Evolutionary conservation across 371 early-diverging fungal species (phyloP).

Genomic region (Choanephora cucurbitarum): DNA sequence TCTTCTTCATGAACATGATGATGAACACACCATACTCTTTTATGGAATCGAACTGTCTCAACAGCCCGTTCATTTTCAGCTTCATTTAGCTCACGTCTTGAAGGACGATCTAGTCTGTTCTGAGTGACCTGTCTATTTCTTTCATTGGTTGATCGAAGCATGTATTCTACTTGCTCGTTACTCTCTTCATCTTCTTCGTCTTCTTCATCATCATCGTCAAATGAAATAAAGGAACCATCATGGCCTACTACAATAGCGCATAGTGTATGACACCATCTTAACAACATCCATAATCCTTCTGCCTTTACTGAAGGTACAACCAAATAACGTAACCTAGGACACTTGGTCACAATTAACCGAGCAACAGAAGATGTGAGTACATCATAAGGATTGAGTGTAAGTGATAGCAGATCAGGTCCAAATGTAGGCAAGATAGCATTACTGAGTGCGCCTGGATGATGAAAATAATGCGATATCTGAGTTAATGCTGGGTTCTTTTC

Average conservation of each 20-base stretch:
- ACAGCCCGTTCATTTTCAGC: conserved; percentile 41
- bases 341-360: conserved; percentile 35
- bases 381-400: conserved; percentile 45
- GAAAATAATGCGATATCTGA: conserved; percentile 46
- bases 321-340: conserved; percentile 43
- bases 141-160: no score
- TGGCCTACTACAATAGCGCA: conserved; percentile 38
- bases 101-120: background rate
- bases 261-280: conserved; percentile 45
- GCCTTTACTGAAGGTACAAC: conserved; percentile 44
- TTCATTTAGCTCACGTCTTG: conserved; percentile 11
- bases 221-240: conserved; percentile 9
- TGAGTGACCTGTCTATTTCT: conserved; percentile 5
- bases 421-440: conserved; percentile 50
- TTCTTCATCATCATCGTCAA: conserved; percentile 25
- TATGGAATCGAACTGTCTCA: conserved; percentile 37
- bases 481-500: conserved; percentile 28
- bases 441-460: conserved; percentile 46
- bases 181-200: conserved; percentile 17
- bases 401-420: conserved; percentile 41
- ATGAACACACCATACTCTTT: conserved; percentile 52
- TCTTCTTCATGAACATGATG: conserved; percentile 4
- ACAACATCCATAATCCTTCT: conserved; percentile 49
- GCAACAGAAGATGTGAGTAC: conserved; percentile 38
- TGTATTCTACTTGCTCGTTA: background rate